Conservation (phyloP, 2,329 filamentous ascomycete genomes). For the Teratosphaeria destructans region DNA sequence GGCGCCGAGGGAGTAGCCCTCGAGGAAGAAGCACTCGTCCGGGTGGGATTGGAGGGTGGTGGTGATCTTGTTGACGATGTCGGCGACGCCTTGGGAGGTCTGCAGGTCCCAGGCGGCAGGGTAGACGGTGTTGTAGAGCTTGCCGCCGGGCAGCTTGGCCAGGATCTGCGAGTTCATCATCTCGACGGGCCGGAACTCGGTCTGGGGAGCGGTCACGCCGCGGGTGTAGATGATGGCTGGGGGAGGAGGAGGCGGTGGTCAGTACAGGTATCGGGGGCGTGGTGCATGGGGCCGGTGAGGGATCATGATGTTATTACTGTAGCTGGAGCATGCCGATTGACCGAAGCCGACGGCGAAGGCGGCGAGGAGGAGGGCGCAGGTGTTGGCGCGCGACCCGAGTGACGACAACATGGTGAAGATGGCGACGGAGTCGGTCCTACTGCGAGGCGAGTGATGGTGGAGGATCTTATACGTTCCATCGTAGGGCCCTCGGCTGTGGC, state of each 20-base stretch:
- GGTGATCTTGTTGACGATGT: conserved; percentile 26
- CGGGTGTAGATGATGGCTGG: conserved; percentile 19
- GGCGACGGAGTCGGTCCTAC: too few species aligned
- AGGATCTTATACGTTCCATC: neutral
- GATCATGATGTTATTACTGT: neutral
- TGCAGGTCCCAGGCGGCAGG: conserved; percentile 21
- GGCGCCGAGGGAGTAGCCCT: conserved; percentile 30
- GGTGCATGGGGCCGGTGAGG: too few species aligned
- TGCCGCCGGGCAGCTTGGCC: conserved; percentile 21
- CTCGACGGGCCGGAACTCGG: conserved; percentile 19
- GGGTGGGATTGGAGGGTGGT: conserved; percentile 16
- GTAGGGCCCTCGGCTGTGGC: neutral
- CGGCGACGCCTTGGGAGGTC: conserved; percentile 18
- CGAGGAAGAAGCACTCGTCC: conserved; percentile 27
- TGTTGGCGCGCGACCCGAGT: too few species aligned
- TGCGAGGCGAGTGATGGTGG: too few species aligned
- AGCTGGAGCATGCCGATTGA: neutral
- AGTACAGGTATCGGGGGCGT: neutral
- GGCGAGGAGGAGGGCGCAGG: neutral
- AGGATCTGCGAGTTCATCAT: conserved; percentile 25
- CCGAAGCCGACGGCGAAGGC: neutral
- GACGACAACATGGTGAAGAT: too few species aligned
- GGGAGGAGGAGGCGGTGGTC: neutral
- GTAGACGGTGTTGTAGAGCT: conserved; percentile 28
- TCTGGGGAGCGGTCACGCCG: conserved; percentile 16